Evolutionary conservation across 73 alveolate genomes (phyloP), one percentile per base, ranked within the genome.

Genomic region (Stentor coeruleus): DNA sequence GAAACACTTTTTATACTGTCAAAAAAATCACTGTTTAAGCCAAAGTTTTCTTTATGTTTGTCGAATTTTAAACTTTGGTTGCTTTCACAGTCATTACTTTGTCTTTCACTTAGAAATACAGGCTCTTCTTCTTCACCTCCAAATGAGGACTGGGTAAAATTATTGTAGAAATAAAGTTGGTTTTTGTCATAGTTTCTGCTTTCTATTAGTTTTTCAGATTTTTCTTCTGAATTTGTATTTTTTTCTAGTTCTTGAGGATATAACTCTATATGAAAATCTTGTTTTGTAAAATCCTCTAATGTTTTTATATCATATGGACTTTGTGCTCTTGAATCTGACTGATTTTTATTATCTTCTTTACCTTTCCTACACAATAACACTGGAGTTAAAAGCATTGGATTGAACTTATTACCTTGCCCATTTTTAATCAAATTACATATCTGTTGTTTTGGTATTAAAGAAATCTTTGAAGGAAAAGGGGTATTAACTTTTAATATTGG

Each of bases 61-160:
- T 49, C 66, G 66, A 49, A 49, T 20, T 49, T 49, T 20, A 49
- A 49, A 49, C 66, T 49, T 49, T 49, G 66, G 66, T 49, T 49
- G 28, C 28, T 11, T 49, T 49, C 66, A 20, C 66, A 49, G 28
- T 49, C 66, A 20, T 49, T 6, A 49, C 66, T 49, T 49, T 11
- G 20, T 49, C 66, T 6, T 6, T 49, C 66, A 11, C 28, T 11
- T 49, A 49, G 20, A 20, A 49, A 49, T 11, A 49, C 20, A 6
- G 66, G 66, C 20, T 49, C 66, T 49, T 49, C 66, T 49, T 49
- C 66, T 20, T 49, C 66, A 11, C 20, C 66, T 6, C 66, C 66
- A 20, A 49, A 49, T 6, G 66, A 49, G 20, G 66, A 20, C 20
- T 49, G 66, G 20, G 66, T n/a, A n/a, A n/a, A n/a, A n/a, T n/a